Base-by-base conservation (phyloP, 306 rosid species). In the Cyamopsis tetragonoloba region DNA sequence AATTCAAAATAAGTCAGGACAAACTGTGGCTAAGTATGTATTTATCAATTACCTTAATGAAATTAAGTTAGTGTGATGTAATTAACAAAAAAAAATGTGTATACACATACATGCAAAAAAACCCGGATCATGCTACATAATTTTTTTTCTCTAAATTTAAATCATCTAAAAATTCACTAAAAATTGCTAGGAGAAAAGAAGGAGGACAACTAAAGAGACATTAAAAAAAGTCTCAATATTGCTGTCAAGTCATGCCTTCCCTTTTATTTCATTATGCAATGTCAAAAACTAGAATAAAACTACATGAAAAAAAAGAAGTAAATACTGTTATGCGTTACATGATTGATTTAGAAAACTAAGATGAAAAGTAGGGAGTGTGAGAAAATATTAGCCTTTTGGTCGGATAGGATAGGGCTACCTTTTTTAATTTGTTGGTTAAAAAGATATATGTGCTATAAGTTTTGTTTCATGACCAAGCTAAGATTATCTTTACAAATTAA, bases 341-440 rank as follows among this genome's bases (percentile, higher is more conserved):
- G 10, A 66, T 75, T 62, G 74, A 75, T 43, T 39, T 57, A n/a
- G 22, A 64, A 70, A 75, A 76, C 55, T 19, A 47, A 59, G 68
- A 50, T 32, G 77, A 71, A 70, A 70, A 71, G 44, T 7, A 14
- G n/a, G 44, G 56, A 28, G 9, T 7, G 59, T 42, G 53, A 10
- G 43, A 23, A 18, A 13, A 35, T 63, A 57, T 31, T n/a, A n/a
- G n/a, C n/a, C 75, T 72, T 75, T 80, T 64, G 84, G 80, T 75
- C 68, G 58, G 81, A 80, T 71, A 76, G 74, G 84, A 75, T 80
- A 76, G 20, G 65, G 56, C 60, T 71, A 13, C 76, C 63, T 72
- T 71, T 43, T 63, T 13, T 18, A n/a, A n/a, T n/a, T n/a, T n/a
- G 1, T 65, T 71, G 56, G 81, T 80, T 81, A 75, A 75, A 80